phyloP scores from a whole-genome alignment of 2,329 filamentous ascomycete genomes.

The Didymella keratinophila region DNA sequence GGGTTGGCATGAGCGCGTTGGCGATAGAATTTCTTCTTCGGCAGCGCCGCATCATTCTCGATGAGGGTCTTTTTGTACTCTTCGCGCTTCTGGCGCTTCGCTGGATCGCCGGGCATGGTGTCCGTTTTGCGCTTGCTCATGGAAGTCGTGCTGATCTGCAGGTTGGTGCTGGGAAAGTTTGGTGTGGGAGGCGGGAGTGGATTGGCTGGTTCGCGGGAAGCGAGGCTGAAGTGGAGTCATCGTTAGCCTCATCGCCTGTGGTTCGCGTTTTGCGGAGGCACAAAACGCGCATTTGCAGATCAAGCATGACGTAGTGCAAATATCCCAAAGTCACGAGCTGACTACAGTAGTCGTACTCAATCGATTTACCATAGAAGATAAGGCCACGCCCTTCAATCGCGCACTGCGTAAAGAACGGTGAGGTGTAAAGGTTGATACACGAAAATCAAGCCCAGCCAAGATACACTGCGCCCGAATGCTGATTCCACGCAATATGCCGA shows the following conservation, averaged over 20 bases:
- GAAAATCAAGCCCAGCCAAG: conserved; percentile 32
- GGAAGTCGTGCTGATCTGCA: conserved; percentile 16
- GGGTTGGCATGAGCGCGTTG: conserved; percentile 97
- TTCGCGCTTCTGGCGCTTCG: conserved; percentile 57
- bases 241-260: conserved; percentile 31
- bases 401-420: conserved; percentile 41
- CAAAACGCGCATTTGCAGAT: conserved; percentile 7
- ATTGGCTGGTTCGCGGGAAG: conserved; percentile 31
- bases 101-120: conserved; percentile 47
- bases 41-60: conserved; percentile 67
- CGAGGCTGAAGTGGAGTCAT: conserved; percentile 38
- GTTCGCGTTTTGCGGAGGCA: conserved; percentile 11
- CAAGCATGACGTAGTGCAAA: conserved; percentile 7
- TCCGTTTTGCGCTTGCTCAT: conserved; percentile 23
- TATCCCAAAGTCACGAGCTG: background rate
- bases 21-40: conserved; percentile 94
- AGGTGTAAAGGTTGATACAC: conserved; percentile 37
- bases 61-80: conserved; percentile 52
- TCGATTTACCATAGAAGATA: conserved; percentile 16
- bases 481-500: conserved; percentile 32
- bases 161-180: conserved; percentile 19
- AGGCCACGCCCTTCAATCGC: conserved; percentile 33
- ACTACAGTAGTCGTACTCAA: background rate
- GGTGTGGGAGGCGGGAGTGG: conserved; percentile 26
- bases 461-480: conserved; percentile 41